Conservation (phyloP, 2,329 filamentous ascomycete species). For the Fonsecaea pugnacius region DNA sequence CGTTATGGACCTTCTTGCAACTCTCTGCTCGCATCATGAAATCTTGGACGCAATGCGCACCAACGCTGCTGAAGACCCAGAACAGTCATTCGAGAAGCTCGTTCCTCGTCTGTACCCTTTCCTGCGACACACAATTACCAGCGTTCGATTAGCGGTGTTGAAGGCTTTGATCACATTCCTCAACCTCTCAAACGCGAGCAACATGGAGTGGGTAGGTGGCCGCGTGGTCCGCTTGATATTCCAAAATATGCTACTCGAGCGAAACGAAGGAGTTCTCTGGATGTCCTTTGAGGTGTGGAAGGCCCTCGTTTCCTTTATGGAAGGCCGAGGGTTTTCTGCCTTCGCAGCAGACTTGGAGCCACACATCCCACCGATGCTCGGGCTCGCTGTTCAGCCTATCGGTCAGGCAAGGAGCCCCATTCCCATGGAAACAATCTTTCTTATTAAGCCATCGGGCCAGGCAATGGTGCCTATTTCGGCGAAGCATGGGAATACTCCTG, state of each 20-base stretch:
- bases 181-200: constrained; percentile 76
- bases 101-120: constrained; percentile 96
- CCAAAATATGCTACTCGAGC: constrained; percentile 92
- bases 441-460: constrained; percentile 90
- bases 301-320: constrained; percentile 50
- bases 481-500: constrained; percentile 48
- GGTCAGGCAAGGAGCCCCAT: constrained; percentile 89
- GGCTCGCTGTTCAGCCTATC: constrained; percentile 85
- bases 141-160: constrained; percentile 87
- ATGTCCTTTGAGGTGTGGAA: constrained; percentile 87
- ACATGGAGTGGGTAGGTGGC: constrained; percentile 89
- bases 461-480: constrained; percentile 64
- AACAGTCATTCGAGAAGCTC: constrained; percentile 87
- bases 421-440: constrained; percentile 85
- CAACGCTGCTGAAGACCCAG: constrained; percentile 79
- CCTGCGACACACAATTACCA: constrained; percentile 94
- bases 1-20: constrained; percentile 97
- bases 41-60: constrained; percentile 92
- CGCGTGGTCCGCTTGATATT: constrained; percentile 86
- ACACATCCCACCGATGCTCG: constrained; percentile 80
- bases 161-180: constrained; percentile 93
- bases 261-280: constrained; percentile 79
- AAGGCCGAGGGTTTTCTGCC: constrained; percentile 64
- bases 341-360: constrained; percentile 73
- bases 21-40: constrained; percentile 90